Conservation (phyloP, 768 basidiomycete genomes). For the Hebeloma cylindrosporum region DNA sequence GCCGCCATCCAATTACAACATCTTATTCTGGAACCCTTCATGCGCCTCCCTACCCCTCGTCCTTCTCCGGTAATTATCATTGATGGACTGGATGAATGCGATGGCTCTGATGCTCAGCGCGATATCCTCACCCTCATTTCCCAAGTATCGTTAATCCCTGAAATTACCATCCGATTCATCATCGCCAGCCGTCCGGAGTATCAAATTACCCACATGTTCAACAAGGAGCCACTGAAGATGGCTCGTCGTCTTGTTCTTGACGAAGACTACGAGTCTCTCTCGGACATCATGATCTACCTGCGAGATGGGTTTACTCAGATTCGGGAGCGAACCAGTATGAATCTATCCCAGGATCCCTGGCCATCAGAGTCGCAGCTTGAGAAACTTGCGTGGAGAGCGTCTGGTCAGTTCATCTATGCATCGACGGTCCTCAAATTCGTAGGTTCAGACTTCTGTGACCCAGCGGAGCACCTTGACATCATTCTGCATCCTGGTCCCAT, state of each 20-base stretch:
- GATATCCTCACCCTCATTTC: background rate
- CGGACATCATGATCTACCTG: background rate
- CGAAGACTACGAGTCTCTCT: background rate
- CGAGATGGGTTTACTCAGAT: background rate
- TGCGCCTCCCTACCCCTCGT: background rate
- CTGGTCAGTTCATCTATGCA: constrained; percentile 7
- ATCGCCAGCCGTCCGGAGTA: background rate
- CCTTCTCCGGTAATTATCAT: background rate
- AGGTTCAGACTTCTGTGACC: too few relatives aligned
- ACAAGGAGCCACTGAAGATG: background rate
- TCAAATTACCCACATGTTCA: background rate
- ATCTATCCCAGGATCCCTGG: background rate
- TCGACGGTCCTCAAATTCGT: too few relatives aligned
- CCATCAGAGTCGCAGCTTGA: background rate
- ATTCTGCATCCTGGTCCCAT: too few relatives aligned
- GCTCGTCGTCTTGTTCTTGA: too few relatives aligned
- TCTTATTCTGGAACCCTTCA: background rate
- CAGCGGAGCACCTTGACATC: too few relatives aligned
- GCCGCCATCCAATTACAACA: background rate
- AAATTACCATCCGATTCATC: background rate
- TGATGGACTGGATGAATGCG: constrained; percentile 6
- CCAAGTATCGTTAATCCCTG: too few relatives aligned
- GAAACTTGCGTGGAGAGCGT: background rate
- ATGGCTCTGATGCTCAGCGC: background rate
- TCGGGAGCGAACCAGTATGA: background rate